A percentile compares a stretch with the other conserved stretches of the same genome.
phyloP scores from a whole-genome alignment of 768 basidiomycete genomes.

The Gelatoporia subvermispora region DNA sequence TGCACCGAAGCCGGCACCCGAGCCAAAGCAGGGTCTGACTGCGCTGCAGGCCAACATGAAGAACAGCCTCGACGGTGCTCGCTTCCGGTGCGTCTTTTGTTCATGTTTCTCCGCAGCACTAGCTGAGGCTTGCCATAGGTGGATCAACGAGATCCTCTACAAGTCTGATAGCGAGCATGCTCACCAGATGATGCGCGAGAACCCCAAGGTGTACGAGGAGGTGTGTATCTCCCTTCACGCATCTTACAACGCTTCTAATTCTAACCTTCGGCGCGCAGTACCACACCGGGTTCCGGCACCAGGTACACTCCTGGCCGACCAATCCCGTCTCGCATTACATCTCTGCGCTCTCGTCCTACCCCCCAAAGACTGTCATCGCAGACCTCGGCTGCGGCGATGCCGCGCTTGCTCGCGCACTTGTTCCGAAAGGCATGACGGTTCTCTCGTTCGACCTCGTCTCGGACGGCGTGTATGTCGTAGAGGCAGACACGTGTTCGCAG shows the following conservation, averaged over 20 bases:
- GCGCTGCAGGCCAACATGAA: conserved; percentile 74
- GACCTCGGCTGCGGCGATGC: conserved; percentile 98
- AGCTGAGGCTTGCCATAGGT: conserved; percentile 36
- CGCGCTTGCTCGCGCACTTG: conserved; percentile 69
- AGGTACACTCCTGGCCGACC: conserved; percentile 90
- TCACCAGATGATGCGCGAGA: conserved; percentile 75
- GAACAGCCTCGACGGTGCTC: conserved; percentile 78
- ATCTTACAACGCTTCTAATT: background rate
- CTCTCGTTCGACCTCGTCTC: conserved; percentile 81
- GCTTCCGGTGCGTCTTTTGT: conserved; percentile 58
- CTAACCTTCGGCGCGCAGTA: conserved; percentile 51
- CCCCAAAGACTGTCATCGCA: conserved; percentile 68
- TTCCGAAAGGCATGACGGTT: conserved; percentile 63
- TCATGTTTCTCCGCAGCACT: background rate
- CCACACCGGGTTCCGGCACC: conserved; percentile 85
- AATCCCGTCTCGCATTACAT: conserved; percentile 89
- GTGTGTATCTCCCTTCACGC: conserved; percentile 35
- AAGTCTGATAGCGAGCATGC: conserved; percentile 77
- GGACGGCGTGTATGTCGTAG: conserved; percentile 69
- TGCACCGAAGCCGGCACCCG: conserved; percentile 1
- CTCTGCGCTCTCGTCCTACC: conserved; percentile 55
- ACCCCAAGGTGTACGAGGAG: conserved; percentile 79
- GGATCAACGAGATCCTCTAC: conserved; percentile 92
- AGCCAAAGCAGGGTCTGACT: conserved; percentile 43
- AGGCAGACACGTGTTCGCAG: conserved; percentile 80